phyloP scores from a whole-genome alignment of 768 basidiomycete genomes.

The Xerocomellus intermedius region DNA sequence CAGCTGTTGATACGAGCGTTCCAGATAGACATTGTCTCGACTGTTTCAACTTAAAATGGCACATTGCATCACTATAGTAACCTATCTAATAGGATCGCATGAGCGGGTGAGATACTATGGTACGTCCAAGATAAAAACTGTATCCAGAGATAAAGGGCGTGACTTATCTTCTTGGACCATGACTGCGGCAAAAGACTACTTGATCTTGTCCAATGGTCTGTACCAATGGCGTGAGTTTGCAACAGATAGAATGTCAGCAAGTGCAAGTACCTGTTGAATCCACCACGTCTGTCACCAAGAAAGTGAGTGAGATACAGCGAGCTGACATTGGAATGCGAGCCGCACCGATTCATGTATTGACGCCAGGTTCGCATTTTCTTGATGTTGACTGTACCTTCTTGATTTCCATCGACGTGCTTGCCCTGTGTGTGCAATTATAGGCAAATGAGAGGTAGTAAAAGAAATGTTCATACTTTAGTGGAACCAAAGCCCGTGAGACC shows the following conservation, averaged over 20 bases:
- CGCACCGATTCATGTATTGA: constrained; percentile 96
- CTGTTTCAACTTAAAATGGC: constrained; percentile 1
- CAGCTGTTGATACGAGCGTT: constrained; percentile 27
- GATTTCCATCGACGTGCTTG: constrained; percentile 78
- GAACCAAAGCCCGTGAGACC: constrained; percentile 84
- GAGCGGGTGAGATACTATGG: not conserved
- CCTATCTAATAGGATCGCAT: not conserved
- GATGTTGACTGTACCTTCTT: constrained; percentile 62
- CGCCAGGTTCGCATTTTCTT: constrained; percentile 92
- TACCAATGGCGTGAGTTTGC: constrained; percentile 19
- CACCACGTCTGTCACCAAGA: constrained; percentile 59
- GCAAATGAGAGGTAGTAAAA: not conserved
- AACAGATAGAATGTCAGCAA: not conserved
- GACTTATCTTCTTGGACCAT: constrained; percentile 16
- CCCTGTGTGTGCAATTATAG: constrained; percentile 46
- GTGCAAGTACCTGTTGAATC: constrained; percentile 69
- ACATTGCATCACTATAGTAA: not conserved
- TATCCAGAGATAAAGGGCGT: constrained; percentile 3
- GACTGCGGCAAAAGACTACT: constrained; percentile 41
- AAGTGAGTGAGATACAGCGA: constrained; percentile 11
- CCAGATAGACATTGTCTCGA: constrained; percentile 21
- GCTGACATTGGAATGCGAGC: not conserved
- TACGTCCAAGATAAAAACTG: constrained; percentile 12
- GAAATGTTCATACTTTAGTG: constrained; percentile 64
- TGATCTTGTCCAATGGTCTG: constrained; percentile 95